These are phyloP conservation scores for Populus euphratica DNA, from an alignment of 345 rosid species.

Conservation along the genomic window DNA sequence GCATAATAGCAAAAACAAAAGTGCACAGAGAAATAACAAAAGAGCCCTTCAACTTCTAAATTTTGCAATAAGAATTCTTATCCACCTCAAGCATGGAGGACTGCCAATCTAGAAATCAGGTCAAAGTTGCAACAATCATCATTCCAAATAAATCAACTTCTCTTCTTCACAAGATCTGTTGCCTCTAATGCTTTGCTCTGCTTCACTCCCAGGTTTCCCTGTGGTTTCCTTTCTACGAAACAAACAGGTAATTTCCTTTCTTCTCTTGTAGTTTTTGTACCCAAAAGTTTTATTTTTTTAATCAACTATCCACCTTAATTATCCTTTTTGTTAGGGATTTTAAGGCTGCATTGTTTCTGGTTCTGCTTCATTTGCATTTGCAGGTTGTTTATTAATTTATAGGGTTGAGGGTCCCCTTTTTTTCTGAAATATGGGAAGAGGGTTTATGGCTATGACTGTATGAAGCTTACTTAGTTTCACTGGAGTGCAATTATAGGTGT, in stretches of 20 bases:
- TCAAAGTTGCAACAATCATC: not conserved
- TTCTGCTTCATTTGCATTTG: not conserved
- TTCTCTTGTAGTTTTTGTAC: not conserved
- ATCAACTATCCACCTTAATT: not conserved
- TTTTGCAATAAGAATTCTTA: not conserved
- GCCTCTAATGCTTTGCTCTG: not conserved
- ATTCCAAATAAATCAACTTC: not conserved
- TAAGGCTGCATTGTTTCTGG: not conserved
- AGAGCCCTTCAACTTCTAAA: not conserved
- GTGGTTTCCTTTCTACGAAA: not conserved
- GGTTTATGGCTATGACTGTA: not conserved
- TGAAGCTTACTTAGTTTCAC: not conserved
- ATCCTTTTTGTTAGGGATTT: not conserved
- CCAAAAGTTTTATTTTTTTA: not conserved
- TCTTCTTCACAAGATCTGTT: not conserved
- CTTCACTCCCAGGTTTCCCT: not conserved
- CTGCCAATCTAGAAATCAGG: not conserved
- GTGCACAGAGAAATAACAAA: not conserved
- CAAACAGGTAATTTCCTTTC: not conserved
- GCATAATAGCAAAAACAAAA: not conserved
- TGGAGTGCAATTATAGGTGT: not conserved
- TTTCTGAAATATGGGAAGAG: not conserved
- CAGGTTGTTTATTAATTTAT: not conserved
- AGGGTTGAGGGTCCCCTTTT: not conserved
- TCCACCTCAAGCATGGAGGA: not conserved